A percentile compares a stretch with the other conserved stretches of the same genome.
phyloP scores from a whole-genome alignment of 2,329 filamentous ascomycete species.

The Monilinia vaccinii-corymbosi region DNA sequence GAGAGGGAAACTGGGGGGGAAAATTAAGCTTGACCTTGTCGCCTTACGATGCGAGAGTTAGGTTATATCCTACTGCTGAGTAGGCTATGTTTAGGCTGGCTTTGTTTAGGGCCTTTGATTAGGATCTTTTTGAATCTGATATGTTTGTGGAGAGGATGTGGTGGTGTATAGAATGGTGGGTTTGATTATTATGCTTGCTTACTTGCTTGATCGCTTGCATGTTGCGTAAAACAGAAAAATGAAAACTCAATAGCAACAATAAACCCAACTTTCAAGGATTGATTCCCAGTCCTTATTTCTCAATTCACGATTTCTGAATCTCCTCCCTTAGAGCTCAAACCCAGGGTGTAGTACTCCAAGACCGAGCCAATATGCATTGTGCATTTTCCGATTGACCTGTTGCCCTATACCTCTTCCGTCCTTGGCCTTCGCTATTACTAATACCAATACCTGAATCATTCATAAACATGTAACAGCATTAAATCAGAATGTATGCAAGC shows the following conservation, averaged over 20 bases:
- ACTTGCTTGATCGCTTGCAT: not conserved
- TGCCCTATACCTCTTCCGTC: not conserved
- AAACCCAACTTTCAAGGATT: not conserved
- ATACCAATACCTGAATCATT: not conserved
- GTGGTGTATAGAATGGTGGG: not conserved
- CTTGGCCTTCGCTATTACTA: not conserved
- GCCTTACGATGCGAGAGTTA: conserved; percentile 20
- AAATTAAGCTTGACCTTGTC: conserved; percentile 15
- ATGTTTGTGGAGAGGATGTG: not conserved
- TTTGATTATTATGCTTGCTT: not conserved
- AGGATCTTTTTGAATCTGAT: not conserved
- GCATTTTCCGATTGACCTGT: not conserved
- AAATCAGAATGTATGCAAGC: not conserved
- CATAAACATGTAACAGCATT: not conserved
- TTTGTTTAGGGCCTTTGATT: not conserved
- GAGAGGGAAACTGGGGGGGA: conserved; percentile 14
- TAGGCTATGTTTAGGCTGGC: not conserved
- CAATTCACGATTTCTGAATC: not conserved
- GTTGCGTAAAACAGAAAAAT: not conserved
- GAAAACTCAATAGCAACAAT: not conserved
- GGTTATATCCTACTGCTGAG: conserved; percentile 12
- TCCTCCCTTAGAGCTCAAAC: not conserved
- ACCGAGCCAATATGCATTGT: not conserved
- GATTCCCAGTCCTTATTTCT: not conserved
- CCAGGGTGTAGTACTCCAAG: not conserved